These are phyloP conservation scores for Aurantiochytrium sp. DNA, from an alignment of 108 stramenopile species.

Conservation along the genomic window DNA sequence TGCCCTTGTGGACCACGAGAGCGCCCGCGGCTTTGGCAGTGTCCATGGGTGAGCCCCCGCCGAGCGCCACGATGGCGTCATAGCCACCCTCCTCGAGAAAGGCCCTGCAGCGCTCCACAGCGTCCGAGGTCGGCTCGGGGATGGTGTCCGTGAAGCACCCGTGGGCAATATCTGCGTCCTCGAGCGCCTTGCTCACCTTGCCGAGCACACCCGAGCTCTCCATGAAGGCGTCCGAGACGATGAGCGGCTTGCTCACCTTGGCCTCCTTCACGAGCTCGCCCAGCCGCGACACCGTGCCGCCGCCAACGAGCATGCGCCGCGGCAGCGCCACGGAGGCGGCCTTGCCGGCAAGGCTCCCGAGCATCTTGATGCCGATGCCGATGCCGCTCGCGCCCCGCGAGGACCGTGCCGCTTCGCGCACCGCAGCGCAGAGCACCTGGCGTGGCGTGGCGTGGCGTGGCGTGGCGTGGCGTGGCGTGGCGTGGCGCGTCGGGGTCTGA, in stretches of 20 bases:
- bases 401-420: no score
- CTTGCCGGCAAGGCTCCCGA: neutral
- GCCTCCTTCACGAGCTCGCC: neutral
- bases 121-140: neutral
- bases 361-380: neutral
- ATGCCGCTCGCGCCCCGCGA: no score
- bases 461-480: no score
- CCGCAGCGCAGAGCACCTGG: no score
- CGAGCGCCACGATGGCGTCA: conserved; percentile 49
- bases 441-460: no score
- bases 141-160: conserved; percentile 1
- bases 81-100: neutral
- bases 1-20: neutral
- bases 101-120: neutral
- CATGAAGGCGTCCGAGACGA: neutral
- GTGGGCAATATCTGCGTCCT: neutral
- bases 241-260: neutral
- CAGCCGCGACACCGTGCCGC: neutral
- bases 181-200: neutral
- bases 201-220: neutral
- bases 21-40: conserved; percentile 61
- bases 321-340: conserved; percentile 4
- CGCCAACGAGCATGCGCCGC: conserved; percentile 17
- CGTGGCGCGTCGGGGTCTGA: no score
- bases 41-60: conserved; percentile 64